Evolutionary conservation across 805 yeast genomes (phyloP).

Genomic region (Zygosaccharomyces bailii): DNA sequence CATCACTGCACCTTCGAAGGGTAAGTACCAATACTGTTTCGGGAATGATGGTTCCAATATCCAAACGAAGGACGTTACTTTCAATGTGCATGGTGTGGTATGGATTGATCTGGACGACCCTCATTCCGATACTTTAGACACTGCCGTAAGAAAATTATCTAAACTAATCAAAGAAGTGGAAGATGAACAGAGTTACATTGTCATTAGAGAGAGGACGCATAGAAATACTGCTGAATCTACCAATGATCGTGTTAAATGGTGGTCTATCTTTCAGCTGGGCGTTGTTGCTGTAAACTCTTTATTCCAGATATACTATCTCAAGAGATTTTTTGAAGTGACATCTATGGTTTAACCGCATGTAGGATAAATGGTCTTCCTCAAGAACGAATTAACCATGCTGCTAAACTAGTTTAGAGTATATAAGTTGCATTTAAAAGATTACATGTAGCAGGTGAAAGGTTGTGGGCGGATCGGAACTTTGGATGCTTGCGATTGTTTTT

Average conservation of each 20-base stretch:
- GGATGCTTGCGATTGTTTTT: too few species aligned
- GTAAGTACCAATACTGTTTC: slow-evolving; percentile 86
- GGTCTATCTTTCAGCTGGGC: slow-evolving; percentile 88
- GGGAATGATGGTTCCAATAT: slow-evolving; percentile 74
- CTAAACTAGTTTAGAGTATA: slow-evolving; percentile 2
- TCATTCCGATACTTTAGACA: slow-evolving; percentile 73
- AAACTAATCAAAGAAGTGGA: slow-evolving; percentile 80
- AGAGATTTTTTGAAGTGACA: slow-evolving; percentile 93
- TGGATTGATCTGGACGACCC: slow-evolving; percentile 79
- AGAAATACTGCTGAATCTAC: slow-evolving; percentile 98
- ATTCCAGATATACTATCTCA: slow-evolving; percentile 91
- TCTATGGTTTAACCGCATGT: slow-evolving; percentile 58
- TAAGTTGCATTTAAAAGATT: background rate
- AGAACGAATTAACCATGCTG: background rate
- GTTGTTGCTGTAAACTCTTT: slow-evolving; percentile 84
- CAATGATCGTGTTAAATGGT: slow-evolving; percentile 94
- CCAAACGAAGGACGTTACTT: slow-evolving; percentile 84
- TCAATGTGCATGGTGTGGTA: slow-evolving; percentile 90
- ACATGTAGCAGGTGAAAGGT: slow-evolving; percentile 1
- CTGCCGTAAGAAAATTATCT: slow-evolving; percentile 71
- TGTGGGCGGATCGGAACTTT: too few species aligned
- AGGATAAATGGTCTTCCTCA: too few species aligned
- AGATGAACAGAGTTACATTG: slow-evolving; percentile 87
- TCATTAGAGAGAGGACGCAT: slow-evolving; percentile 94
- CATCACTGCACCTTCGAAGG: slow-evolving; percentile 59